phyloP scores from a whole-genome alignment of 306 rosid genomes.

The Vigna mungo region DNA sequence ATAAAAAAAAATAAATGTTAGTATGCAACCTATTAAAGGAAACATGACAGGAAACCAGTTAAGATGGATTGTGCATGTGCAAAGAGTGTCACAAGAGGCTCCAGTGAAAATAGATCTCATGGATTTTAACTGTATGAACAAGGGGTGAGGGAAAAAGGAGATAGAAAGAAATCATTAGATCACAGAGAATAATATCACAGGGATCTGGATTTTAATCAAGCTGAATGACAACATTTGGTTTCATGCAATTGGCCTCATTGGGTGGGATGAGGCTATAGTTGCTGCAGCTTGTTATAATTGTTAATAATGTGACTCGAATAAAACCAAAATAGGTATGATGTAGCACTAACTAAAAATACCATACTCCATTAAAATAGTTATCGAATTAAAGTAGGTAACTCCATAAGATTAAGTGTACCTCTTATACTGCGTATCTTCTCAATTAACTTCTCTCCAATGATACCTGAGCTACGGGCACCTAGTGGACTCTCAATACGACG shows the following conservation, averaged over 20 bases:
- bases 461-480: slow-evolving; percentile 68
- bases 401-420: slow-evolving; percentile 61
- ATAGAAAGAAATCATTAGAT: not conserved
- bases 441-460: slow-evolving; percentile 83
- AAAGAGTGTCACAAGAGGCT: not conserved
- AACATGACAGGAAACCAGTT: not conserved
- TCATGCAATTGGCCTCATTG: not conserved
- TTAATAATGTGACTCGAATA: slow-evolving; percentile 6
- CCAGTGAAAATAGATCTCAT: not conserved
- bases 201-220: not conserved
- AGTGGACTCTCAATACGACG: slow-evolving; percentile 69
- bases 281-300: not conserved
- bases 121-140: not conserved
- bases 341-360: slow-evolving; percentile 2
- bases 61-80: not conserved
- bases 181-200: not conserved
- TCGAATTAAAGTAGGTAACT: slow-evolving; percentile 29
- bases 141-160: not conserved
- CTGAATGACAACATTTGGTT: not conserved
- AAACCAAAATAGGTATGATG: slow-evolving; percentile 30
- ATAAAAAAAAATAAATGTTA: not conserved
- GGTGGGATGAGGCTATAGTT: not conserved
- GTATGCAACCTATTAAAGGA: not conserved
- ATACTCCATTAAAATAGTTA: slow-evolving; percentile 9
- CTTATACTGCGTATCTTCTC: slow-evolving; percentile 87